Evolutionary conservation across 73 alveolate genomes (phyloP), one percentile per base, ranked within the genome.

Genomic region (Symbiodinium pilosum): DNA sequence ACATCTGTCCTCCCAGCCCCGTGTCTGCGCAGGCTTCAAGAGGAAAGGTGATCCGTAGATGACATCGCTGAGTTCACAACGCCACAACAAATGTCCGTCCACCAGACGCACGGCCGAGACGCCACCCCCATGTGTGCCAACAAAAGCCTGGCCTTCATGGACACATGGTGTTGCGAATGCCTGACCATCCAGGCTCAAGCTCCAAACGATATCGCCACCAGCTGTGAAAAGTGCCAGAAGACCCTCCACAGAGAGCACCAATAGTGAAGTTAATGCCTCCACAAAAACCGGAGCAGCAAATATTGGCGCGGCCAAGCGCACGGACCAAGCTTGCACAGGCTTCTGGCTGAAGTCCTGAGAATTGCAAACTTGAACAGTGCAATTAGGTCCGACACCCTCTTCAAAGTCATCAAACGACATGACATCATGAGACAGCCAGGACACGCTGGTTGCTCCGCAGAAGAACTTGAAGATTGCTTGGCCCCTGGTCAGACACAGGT

Each of bases 41-140:
- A 68, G 32, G 52, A 89, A 89, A 41, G 95, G 95, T 26, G 95
- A 41, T 86, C 95, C 95, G 38, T 89, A 89, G 87, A 89, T 71
- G 40, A 64, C 94, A 34, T 87, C 94, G 40, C 86, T 85, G n/a
- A 87, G 32, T 6, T 43, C 42, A 9, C 68, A 36, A 8, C 43
- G 85, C 94, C 94, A 87, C 56, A 28, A 3, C 28, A 87, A 18
- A 43, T 21, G 14, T 12, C 91, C 91, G 42, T 83, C 91, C 6
- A 21, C 38, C 56, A 40, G 52, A 18, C 43, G 56, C 20, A 87
- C 24, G 59, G 84, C n/a, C 64, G 9, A 36, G 42, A 87, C 84
- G 34, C 28, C 1, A n/a, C 84, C 64, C 9, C 94, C 94, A 26
- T 52, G 94, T 42, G 84, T 87, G 47, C 84, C 93, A 21, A 87